Conservation (phyloP, 1,284 basidiomycete genomes). For the Earliella scabrosa region DNA sequence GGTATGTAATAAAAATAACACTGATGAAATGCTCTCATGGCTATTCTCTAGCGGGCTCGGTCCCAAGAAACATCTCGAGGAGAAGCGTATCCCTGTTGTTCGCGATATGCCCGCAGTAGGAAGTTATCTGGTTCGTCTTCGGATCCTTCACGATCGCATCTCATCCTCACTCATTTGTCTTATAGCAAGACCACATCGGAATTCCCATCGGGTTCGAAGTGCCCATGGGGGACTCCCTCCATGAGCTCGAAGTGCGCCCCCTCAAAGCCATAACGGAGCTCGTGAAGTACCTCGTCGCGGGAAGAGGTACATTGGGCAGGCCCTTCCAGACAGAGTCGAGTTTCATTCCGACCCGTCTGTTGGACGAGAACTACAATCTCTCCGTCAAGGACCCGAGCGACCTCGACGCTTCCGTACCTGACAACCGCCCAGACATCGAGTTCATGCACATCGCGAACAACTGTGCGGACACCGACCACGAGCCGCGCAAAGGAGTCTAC, state of each 20-base stretch:
- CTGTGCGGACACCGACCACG: constrained; percentile 30
- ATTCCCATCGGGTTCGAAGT: constrained; percentile 33
- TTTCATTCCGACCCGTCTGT: constrained; percentile 31
- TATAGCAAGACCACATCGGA: constrained; percentile 39
- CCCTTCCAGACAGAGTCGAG: constrained; percentile 35
- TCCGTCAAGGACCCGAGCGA: constrained; percentile 11
- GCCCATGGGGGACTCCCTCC: constrained; percentile 33
- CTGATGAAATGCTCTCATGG: too few species aligned
- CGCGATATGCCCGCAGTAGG: constrained; percentile 40
- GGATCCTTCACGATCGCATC: too few species aligned
- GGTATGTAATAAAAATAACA: constrained; percentile 26
- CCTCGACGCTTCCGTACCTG: constrained; percentile 24
- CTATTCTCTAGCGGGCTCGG: constrained; percentile 30
- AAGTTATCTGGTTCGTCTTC: constrained; percentile 25
- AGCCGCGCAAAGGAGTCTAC: constrained; percentile 29
- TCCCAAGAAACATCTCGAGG: constrained; percentile 31
- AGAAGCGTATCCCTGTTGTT: constrained; percentile 31
- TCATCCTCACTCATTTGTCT: neutral
- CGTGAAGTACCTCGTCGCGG: constrained; percentile 34
- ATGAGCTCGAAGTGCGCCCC: constrained; percentile 18
- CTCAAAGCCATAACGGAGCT: constrained; percentile 31
- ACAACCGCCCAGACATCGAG: constrained; percentile 40
- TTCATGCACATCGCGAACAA: constrained; percentile 35
- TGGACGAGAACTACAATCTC: constrained; percentile 23
- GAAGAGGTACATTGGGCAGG: constrained; percentile 33